A percentile compares a stretch with the other conserved stretches of the same genome.
Evolutionary conservation across 2,329 filamentous ascomycete species (phyloP).

Genomic region (Hymenoscyphus scutula): DNA sequence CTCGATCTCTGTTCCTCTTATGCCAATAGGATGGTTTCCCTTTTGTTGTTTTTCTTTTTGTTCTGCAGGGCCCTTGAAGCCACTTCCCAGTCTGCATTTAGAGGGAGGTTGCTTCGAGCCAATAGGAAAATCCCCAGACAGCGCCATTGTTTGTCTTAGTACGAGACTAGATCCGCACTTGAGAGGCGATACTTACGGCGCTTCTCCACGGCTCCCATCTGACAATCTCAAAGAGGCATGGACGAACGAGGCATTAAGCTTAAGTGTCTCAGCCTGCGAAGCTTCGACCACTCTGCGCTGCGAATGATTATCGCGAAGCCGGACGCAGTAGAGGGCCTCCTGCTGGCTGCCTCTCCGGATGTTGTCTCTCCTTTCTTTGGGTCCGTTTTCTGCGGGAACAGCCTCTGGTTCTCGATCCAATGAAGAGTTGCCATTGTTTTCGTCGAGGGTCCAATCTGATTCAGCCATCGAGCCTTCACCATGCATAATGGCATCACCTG

Average conservation of each 20-base stretch:
- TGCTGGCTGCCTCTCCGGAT: slow-evolving; percentile 1
- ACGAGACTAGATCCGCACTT: background rate
- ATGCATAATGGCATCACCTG: slow-evolving; percentile 18
- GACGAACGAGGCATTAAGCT: slow-evolving; percentile 12
- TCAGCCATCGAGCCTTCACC: background rate
- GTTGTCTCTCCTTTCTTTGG: slow-evolving; percentile 1
- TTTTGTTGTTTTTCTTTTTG: background rate
- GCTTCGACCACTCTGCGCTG: slow-evolving; percentile 9
- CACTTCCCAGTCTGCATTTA: background rate
- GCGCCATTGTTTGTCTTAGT: background rate
- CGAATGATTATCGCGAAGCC: slow-evolving; percentile 12
- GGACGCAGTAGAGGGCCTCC: background rate
- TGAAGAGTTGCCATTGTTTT: slow-evolving; percentile 9
- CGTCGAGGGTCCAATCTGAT: slow-evolving; percentile 5
- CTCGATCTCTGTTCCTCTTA: background rate
- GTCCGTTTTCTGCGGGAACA: background rate
- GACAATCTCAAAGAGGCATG: slow-evolving; percentile 11
- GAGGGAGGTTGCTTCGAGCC: slow-evolving; percentile 4
- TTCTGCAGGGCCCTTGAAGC: background rate
- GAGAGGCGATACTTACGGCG: background rate
- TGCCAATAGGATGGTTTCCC: background rate
- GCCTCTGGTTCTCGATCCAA: slow-evolving; percentile 7
- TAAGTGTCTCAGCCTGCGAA: slow-evolving; percentile 13
- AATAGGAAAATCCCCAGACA: slow-evolving; percentile 13
- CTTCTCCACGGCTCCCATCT: slow-evolving; percentile 2